A percentile compares a stretch with the other conserved stretches of the same genome.
phyloP scores from a whole-genome alignment of 169 alveolate genomes.

The Eimeria acervulina region DNA sequence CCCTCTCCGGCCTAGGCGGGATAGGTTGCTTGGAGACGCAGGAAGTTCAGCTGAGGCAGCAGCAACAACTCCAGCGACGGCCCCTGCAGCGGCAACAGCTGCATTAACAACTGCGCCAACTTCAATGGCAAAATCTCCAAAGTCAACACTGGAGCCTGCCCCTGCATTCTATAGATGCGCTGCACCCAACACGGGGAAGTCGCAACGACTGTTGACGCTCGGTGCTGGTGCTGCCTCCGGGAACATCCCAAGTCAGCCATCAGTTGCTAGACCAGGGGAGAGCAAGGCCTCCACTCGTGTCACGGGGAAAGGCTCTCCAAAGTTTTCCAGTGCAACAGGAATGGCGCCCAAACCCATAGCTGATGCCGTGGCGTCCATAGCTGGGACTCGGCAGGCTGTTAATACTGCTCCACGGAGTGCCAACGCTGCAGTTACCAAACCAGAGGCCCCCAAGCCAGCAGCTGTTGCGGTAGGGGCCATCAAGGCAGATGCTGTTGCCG shows the following conservation, averaged over 20 bases:
- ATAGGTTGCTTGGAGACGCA: background rate
- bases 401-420: background rate
- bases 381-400: background rate
- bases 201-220: background rate
- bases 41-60: background rate
- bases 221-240: slow-evolving; percentile 1
- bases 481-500: background rate
- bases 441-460: background rate
- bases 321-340: background rate
- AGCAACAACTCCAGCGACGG: background rate
- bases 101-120: background rate
- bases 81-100: background rate
- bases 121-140: background rate
- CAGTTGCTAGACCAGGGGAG: background rate
- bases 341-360: background rate
- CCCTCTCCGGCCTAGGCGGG: background rate
- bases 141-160: background rate
- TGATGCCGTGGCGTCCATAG: background rate
- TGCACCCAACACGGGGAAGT: background rate
- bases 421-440: background rate
- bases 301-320: background rate
- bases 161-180: background rate
- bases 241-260: background rate
- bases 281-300: background rate
- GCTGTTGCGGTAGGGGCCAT: background rate